phyloP scores from a whole-genome alignment of 192 early-diverging fungal species.

The Anaeromyces robustus region DNA sequence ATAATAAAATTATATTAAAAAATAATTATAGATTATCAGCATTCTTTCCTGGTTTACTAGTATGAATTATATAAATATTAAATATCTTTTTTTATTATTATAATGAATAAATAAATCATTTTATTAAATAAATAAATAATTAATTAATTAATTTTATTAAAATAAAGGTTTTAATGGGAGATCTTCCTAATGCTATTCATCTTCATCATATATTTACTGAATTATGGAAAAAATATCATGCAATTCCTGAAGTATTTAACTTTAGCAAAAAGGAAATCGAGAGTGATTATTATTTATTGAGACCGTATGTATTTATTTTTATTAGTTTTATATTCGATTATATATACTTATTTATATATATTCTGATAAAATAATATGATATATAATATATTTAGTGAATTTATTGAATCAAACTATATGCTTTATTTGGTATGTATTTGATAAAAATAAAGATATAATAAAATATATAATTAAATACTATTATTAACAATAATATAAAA shows the following conservation, averaged over 20 bases:
- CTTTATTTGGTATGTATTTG: slow-evolving; percentile 36
- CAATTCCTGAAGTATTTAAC: slow-evolving; percentile 79
- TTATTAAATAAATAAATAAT: background rate
- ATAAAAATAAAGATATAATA: no score
- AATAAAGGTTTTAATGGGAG: slow-evolving; percentile 59
- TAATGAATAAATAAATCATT: background rate
- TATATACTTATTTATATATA: no score
- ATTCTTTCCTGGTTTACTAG: slow-evolving; percentile 39
- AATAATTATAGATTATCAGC: slow-evolving; percentile 52
- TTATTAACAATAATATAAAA: no score
- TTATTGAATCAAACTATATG: slow-evolving; percentile 87
- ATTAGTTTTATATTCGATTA: no score
- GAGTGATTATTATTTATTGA: slow-evolving; percentile 62
- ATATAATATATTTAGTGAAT: slow-evolving; percentile 25
- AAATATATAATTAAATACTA: no score
- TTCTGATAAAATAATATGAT: no score
- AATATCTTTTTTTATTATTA: background rate
- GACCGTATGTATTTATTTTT: slow-evolving; percentile 25
- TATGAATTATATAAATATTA: background rate
- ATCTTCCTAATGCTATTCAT: slow-evolving; percentile 64
- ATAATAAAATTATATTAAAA: no score
- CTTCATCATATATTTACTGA: slow-evolving; percentile 70
- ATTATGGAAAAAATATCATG: slow-evolving; percentile 71
- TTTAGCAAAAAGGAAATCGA: slow-evolving; percentile 41
- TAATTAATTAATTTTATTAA: background rate